Base-by-base conservation (phyloP, 2,329 filamentous ascomycete species). In the Sphaerostilbella broomeana region DNA sequence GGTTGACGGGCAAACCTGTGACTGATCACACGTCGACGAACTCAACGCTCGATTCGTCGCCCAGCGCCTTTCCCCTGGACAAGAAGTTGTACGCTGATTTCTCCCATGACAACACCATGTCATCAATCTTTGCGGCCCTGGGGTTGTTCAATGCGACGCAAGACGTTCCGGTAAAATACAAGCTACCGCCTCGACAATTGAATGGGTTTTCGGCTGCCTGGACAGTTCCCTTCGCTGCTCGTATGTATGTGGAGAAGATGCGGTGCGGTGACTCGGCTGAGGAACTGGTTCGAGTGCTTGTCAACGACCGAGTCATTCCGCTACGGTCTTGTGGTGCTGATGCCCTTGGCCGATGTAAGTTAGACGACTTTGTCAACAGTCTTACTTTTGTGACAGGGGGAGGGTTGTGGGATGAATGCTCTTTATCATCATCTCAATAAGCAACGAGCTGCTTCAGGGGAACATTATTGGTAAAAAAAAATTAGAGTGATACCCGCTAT, bases 181-280 rank as follows among this genome's bases (percentile, higher is more conserved):
- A 77, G 18, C 57, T 72, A 26, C 64, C 72, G 29, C 68, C 75
- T 0, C 50, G 61, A 5, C 59, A 78, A 41, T 73, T 74, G 1
- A 69, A 75, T 24, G 86, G 86, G 3, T 95, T 79, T 58, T 81
- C 83, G 9, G 77, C 86, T 1, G 73, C 81, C 11, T 90, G 84
- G 81, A 76, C 78, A 0, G 86, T 94, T 13, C 85, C 89, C 0
- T 95, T 95, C 61, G 85, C 74, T 0, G 81, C 77, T 13, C 71
- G 88, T 38, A 75, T 87, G 60, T 94, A 94, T 58, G 77, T 95
- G 24, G 89, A 95, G 70, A 92, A 90, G 70, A 80, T 95, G 75
- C 62, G 61, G 27, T 95, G 89, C 58, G 54, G 37, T 18, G 30
- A 30, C 11, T 18, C 27, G 11, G 32, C 62, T 2, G 77, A 86